These are phyloP conservation scores for Fistulinella prunicolor DNA, from an alignment of 768 basidiomycete species.

Conservation along the genomic window DNA sequence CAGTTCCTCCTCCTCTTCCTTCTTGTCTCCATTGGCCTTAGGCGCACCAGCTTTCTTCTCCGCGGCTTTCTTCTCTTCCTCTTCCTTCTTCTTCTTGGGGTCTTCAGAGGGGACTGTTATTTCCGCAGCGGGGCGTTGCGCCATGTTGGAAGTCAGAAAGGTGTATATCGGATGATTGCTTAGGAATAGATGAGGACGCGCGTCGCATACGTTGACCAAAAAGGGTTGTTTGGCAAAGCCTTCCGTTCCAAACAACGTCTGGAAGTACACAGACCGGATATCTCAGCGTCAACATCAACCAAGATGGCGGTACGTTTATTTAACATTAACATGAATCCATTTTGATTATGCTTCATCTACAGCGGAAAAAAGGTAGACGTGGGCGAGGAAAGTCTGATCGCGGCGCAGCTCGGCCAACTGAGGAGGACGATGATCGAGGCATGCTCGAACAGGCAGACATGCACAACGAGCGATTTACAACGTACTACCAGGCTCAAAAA, in stretches of 20 bases:
- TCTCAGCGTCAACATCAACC: background rate
- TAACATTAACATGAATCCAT: background rate
- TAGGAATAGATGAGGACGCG: slow-evolving; percentile 22
- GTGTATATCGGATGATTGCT: slow-evolving; percentile 1
- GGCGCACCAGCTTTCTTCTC: slow-evolving; percentile 57
- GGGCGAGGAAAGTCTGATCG: slow-evolving; percentile 9
- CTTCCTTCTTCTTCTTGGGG: slow-evolving; percentile 63
- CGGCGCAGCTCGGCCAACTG: slow-evolving; percentile 4
- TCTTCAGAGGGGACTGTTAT: slow-evolving; percentile 71
- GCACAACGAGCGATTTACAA: slow-evolving; percentile 64
- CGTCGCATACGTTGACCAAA: slow-evolving; percentile 27
- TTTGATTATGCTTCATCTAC: background rate
- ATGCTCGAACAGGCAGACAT: slow-evolving; percentile 60
- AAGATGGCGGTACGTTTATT: slow-evolving; percentile 18
- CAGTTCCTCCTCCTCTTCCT: slow-evolving; percentile 66
- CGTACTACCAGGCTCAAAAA: slow-evolving; percentile 73
- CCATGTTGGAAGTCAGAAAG: slow-evolving; percentile 41
- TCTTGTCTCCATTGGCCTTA: slow-evolving; percentile 51
- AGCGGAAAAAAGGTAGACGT: slow-evolving; percentile 24
- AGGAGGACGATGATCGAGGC: slow-evolving; percentile 45
- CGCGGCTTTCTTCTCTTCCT: slow-evolving; percentile 38
- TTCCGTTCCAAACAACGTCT: slow-evolving; percentile 32
- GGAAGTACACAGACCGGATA: background rate
- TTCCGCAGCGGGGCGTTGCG: slow-evolving; percentile 54
- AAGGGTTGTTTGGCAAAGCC: slow-evolving; percentile 31